A percentile compares a stretch with the other conserved stretches of the same genome.
These are phyloP conservation scores for Sugiyamaella lignohabitans DNA, from an alignment of 805 yeast species.

Conservation along the genomic window DNA sequence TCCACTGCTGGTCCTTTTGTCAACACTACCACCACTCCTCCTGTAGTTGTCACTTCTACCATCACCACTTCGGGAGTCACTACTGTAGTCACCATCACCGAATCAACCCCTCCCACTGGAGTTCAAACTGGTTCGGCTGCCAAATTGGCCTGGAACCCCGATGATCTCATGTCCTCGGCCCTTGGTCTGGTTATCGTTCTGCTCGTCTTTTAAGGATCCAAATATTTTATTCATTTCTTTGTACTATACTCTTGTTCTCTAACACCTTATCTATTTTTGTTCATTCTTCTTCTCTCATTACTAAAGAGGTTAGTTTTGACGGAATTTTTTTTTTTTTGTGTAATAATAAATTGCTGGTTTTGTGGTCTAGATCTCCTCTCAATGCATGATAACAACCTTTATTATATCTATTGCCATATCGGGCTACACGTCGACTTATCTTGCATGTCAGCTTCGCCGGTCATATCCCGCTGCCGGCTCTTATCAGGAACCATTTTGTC, in stretches of 20 bases:
- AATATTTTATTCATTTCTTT: no score
- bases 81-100: not conserved
- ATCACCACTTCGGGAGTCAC: not conserved
- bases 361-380: not conserved
- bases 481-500: no score
- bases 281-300: not conserved
- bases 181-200: not conserved
- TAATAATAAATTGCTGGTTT: no score
- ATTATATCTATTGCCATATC: no score
- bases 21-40: not conserved
- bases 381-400: no score
- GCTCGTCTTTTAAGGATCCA: no score
- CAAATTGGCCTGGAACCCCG: not conserved
- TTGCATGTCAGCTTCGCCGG: no score
- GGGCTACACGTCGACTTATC: no score
- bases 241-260: not conserved
- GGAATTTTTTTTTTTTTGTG: not conserved
- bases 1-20: not conserved
- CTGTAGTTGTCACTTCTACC: not conserved
- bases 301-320: not conserved
- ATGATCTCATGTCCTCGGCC: not conserved
- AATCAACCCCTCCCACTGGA: not conserved
- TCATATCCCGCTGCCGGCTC: no score
- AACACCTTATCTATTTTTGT: not conserved
- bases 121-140: not conserved